These are phyloP conservation scores for Serendipita sp. DNA, from an alignment of 768 basidiomycete genomes.

Conservation along the genomic window DNA sequence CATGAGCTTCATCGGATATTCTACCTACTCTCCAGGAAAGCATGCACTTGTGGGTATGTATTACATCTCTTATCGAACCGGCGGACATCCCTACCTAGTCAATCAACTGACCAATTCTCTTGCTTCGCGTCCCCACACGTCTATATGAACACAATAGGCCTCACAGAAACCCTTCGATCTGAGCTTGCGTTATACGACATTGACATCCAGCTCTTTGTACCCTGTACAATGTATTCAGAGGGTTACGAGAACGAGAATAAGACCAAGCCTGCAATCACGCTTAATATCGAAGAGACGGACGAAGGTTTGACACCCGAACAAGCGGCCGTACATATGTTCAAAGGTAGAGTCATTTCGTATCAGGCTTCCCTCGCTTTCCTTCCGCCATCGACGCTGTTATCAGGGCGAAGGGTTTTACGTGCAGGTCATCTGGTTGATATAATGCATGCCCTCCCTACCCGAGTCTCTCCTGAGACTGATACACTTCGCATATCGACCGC, in stretches of 20 bases:
- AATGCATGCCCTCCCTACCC: neutral
- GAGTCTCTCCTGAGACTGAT: neutral
- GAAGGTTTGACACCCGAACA: conserved; percentile 44
- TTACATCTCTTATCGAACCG: neutral
- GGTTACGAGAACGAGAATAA: conserved; percentile 63
- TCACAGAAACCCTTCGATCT: conserved; percentile 68
- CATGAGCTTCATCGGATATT: conserved; percentile 62
- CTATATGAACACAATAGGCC: conserved; percentile 28
- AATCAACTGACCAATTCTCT: neutral
- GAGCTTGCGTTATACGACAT: conserved; percentile 68
- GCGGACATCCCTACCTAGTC: neutral
- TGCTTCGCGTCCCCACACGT: neutral
- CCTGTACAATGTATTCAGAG: conserved; percentile 62
- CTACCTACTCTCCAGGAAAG: conserved; percentile 69
- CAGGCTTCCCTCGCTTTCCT: neutral
- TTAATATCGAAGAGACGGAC: conserved; percentile 63
- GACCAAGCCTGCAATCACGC: conserved; percentile 57
- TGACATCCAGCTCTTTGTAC: conserved; percentile 66
- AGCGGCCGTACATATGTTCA: conserved; percentile 41
- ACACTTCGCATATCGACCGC: neutral
- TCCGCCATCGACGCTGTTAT: neutral
- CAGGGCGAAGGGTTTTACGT: too few species aligned
- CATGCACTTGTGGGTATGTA: conserved; percentile 63
- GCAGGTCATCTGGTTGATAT: too few species aligned
- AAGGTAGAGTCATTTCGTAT: conserved; percentile 25